Evolutionary conservation across 2,329 filamentous ascomycete genomes (phyloP), one percentile per base, ranked within the genome.

Genomic region (Pseudogymnoascus sp.): DNA sequence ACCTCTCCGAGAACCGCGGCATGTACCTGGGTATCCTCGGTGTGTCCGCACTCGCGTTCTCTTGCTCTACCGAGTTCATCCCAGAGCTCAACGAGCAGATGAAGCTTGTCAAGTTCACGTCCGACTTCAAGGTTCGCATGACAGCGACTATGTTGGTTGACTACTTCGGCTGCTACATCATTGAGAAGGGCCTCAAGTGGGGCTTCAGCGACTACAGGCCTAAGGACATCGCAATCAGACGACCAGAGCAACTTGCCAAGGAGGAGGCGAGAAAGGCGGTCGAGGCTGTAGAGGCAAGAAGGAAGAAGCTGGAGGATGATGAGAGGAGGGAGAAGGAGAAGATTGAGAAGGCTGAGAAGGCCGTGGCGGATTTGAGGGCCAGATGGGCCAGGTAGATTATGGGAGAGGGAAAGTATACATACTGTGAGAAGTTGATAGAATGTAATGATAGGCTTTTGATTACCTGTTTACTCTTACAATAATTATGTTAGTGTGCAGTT

Each of bases 11-110:
- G 78, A 99, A 99, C 81, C 89, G 87, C 75, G 92, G 91, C 74
- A 99, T 99, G 94, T 99, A 94, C 80, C 99, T 90, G 81, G 94
- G 94, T 64, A 91, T 99, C 62, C 79, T 99, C 41, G 89, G 89
- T 66, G 93, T 97, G 13, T 91, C 91, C 0, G 91, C 81, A 42
- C 90, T 99, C 31, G 93, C 94, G 5, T 97, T 99, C 76, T 88
- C 89, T 55, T 97, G 93, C 77, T 93, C 92, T 5, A 95, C 93
- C 1, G 94, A 99, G 75, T 91, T 99, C 70, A 82, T 97, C 58
- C 94, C 94, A 2, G 94, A 97, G 73, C 86, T 99, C 75, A 99
- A 97, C 77, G 84, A 93, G 76, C 88, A 91, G 75, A 88, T 99
- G 78, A 91, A 89, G 72, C 86, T 99, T 0, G 94, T 99, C 4